Base-by-base conservation (phyloP, 148 eudicot genomes). In the Oxyria digyna region DNA sequence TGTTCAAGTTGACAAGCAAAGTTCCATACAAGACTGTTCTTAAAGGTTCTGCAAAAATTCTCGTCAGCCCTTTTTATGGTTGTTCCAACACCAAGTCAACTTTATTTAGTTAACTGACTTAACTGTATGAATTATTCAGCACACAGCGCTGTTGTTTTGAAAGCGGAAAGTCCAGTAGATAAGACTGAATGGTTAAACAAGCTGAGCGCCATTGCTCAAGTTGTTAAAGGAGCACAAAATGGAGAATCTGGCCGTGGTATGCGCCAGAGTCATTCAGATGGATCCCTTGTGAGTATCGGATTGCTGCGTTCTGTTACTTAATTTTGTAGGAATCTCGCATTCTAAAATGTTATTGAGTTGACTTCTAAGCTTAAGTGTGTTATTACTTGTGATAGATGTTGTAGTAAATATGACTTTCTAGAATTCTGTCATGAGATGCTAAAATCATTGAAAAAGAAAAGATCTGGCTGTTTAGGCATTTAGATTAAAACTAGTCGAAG, bases 21-120 rank as follows among this genome's bases (percentile, higher is more conserved):
- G 98, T 94, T 73, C 96, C 86, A 26, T 94, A 94, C 76, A 94
- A 94, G 79, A 94, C 97, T 43, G 98, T 94, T 68, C 83, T 94
- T 14, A 94, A 94, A 88, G 98, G 98, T 90, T 67, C 7, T 8
- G 38, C 67, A 6, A 55, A n/a, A 32, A 2, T 14, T 31, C 18
- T 29, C 18, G 40, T 35, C 31, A 6, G n/a, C 4, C 24, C 29
- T 24, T n/a, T 67, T 13, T 43, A 4, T 43, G 17, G 52, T 46
- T 46, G 8, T 46, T 20, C 23, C 52, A 46, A 20, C 6, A 7
- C 52, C 52, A n/a, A 46, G 21, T n/a, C 9, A 46, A 21, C 23
- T 46, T 46, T 32, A 37, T 42, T 64, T 23, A 31, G 65, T 59
- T 59, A 26, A 59, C 37, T 59, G 29, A 59, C 38, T 59, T 29